Base-by-base conservation (phyloP, 805 yeast genomes). In the Hemisphaericaspora nanyangensis region DNA sequence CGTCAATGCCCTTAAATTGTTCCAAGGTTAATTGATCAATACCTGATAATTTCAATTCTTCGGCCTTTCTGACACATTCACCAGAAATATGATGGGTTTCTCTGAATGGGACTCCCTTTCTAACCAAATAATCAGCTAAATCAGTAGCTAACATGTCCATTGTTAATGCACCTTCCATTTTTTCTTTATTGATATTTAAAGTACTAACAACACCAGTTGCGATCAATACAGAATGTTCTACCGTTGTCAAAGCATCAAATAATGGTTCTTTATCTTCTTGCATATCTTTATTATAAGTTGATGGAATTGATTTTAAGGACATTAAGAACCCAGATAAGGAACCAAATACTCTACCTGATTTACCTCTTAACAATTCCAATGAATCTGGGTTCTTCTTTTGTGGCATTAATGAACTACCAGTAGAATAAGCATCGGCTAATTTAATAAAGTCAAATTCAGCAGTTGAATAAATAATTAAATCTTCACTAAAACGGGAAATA, bases 121-220 rank as follows among this genome's bases (percentile, higher is more conserved):
- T 83, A 37, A 93, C 99, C 49, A 93, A 74, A 63, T 93, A 93
- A 63, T 93, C 99, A 29, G 99, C 99, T 52, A 93, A 76, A 61
- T 93, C 99, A 24, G 99, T 93, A 16, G 99, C 99, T 53, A 93
- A 77, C 99, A 93, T 93, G 65, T 93, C 99, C 95, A 91, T 91
- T 20, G 98, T 90, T 54, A 93, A 76, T 0, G 98, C 91, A 31
- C 75, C 80, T 52, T 73, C 76, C 99, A 93, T 93, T 50, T 74
- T 80, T 38, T 77, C 83, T 47, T 76, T 73, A 52, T 85, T 74
- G 49, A 90, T 85, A 30, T 61, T 57, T 53, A 93, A 74, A 2
- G 99, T 93, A 3, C 97, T 88, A 34, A 93, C 73, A 6, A 93
- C 98, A 48, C 99, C 99, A 2, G 97, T 90, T 24, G 98, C 95